Evolutionary conservation across 1,284 basidiomycete species (phyloP).

Genomic region (Volvariella volvacea): DNA sequence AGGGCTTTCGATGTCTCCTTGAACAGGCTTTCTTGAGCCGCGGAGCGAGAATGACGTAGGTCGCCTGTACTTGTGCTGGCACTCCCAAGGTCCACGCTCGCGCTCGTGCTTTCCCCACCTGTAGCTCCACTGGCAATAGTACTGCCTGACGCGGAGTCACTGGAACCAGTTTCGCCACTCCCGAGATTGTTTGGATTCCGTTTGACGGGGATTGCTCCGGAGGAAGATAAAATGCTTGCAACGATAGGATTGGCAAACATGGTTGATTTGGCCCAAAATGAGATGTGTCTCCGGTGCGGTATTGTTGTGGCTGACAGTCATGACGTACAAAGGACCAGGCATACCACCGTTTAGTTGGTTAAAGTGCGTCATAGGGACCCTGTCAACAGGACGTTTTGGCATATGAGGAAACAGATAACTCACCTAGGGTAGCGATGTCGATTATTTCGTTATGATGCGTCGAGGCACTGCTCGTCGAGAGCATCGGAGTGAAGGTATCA

Average conservation of each 20-base stretch:
- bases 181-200: slow-evolving; percentile 33
- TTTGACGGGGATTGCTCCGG: slow-evolving; percentile 73
- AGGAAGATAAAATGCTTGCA: slow-evolving; percentile 51
- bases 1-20: slow-evolving; percentile 58
- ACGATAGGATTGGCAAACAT: slow-evolving; percentile 59
- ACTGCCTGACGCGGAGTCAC: no score
- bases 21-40: slow-evolving; percentile 60
- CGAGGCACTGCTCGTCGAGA: slow-evolving; percentile 33
- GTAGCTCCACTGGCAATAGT: no score
- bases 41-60: no score
- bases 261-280: slow-evolving; percentile 68
- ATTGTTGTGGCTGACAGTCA: slow-evolving; percentile 39
- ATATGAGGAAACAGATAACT: slow-evolving; percentile 11
- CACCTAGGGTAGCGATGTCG: slow-evolving; percentile 44
- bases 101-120: no score
- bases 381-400: not conserved
- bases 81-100: no score
- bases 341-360: no score
- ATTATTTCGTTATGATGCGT: slow-evolving; percentile 71
- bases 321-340: not conserved
- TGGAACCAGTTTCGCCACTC: no score
- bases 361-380: not conserved
- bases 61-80: slow-evolving; percentile 7
- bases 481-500: no score
- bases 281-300: slow-evolving; percentile 54